Percentiles rank a stretch among this genome's conserved stretches.
Conservation (phyloP, 306 rosid species). For the Canavalia gladiata region DNA sequence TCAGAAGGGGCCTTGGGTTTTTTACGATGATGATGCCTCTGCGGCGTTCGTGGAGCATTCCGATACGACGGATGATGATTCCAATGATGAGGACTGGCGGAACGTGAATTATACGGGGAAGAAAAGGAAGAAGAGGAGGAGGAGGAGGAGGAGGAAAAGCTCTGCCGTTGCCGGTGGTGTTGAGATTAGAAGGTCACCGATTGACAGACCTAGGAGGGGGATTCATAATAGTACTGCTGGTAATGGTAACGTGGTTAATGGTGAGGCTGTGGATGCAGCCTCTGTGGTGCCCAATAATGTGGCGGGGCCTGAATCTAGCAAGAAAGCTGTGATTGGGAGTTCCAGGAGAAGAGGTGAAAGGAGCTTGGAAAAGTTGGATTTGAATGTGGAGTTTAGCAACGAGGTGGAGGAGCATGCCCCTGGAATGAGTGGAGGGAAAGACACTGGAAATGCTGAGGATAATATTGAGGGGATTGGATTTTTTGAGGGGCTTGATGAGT, state of each 20-base stretch:
- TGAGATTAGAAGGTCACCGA: conserved; percentile 42
- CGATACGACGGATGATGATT: conserved; percentile 66
- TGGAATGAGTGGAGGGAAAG: conserved; percentile 54
- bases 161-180: background rate
- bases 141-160: conserved; percentile 29
- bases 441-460: conserved; percentile 69
- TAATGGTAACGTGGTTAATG: conserved; percentile 48
- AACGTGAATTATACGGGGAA: conserved; percentile 32
- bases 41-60: conserved; percentile 64
- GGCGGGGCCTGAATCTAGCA: conserved; percentile 58
- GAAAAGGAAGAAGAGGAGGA: conserved; percentile 46
- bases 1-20: conserved; percentile 51
- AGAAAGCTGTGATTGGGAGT: conserved; percentile 50
- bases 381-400: conserved; percentile 96
- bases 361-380: conserved; percentile 84
- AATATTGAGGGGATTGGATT: conserved; percentile 87
- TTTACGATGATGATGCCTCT: conserved; percentile 58
- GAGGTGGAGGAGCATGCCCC: conserved; percentile 80
- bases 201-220: conserved; percentile 60
- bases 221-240: conserved; percentile 22
- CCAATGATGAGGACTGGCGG: conserved; percentile 71
- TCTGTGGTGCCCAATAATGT: conserved; percentile 35
- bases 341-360: conserved; percentile 72
- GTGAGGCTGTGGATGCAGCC: conserved; percentile 47
- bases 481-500: conserved; percentile 98